These are phyloP conservation scores for Musa beccarii DNA, from an alignment of 176 grass and related monocot genomes.

Conservation along the genomic window DNA sequence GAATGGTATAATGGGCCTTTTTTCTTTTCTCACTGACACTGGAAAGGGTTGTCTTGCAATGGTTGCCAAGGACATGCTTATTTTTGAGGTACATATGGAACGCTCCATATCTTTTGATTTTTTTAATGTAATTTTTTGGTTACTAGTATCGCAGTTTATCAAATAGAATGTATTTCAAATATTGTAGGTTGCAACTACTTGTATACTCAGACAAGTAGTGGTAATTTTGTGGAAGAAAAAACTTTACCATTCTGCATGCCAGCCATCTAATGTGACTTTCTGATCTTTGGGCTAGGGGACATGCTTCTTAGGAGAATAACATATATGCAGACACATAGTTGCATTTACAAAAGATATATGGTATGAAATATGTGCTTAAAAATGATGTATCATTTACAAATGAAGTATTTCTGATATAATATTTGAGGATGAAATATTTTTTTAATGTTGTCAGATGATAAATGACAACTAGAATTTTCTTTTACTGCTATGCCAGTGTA, in stretches of 20 bases:
- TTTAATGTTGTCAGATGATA: too few relatives aligned
- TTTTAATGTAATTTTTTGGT: not conserved
- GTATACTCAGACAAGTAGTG: not conserved
- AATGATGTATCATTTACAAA: too few relatives aligned
- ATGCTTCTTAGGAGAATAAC: not conserved
- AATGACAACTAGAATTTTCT: too few relatives aligned
- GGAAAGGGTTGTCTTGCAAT: slow-evolving; percentile 83
- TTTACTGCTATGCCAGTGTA: too few relatives aligned
- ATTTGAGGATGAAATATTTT: too few relatives aligned
- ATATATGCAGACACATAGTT: not conserved
- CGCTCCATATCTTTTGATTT: not conserved
- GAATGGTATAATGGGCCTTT: slow-evolving; percentile 84
- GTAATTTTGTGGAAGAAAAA: too few relatives aligned
- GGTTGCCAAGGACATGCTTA: slow-evolving; percentile 70
- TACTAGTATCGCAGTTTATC: not conserved
- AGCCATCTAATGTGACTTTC: not conserved
- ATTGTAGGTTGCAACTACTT: not conserved
- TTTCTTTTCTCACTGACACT: slow-evolving; percentile 90
- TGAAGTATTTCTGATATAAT: too few relatives aligned
- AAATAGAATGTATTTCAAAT: not conserved
- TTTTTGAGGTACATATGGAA: slow-evolving; percentile 69
- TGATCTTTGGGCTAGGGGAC: not conserved
- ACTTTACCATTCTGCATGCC: not conserved
- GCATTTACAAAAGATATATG: not conserved
- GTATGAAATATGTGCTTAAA: not conserved